Evolutionary conservation across 2,329 filamentous ascomycete genomes (phyloP), one percentile per base, ranked within the genome.

Genomic region (Leptographium galeiforme): DNA sequence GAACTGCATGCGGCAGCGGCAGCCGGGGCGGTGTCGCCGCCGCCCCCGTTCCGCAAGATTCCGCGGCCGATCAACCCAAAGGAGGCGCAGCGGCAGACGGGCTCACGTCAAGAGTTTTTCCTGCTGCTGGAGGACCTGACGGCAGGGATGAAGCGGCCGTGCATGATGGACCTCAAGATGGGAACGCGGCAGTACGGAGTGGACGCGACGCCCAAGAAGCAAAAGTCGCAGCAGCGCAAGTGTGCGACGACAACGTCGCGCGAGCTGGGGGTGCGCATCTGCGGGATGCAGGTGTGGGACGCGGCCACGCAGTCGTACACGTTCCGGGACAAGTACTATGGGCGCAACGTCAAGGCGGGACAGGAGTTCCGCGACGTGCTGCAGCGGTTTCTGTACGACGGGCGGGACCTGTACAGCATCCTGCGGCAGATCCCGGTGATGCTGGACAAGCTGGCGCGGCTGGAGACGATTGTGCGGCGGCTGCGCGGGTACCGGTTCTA

Each of bases 321-420:
- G n/a, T 98, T 97, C 64, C 87, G 95, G 65, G 93, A 98, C 76
- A 98, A 98, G 68, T 98, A 98, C 67, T 95, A 89, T 64, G 93
- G 93, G 2, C 85, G 93, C 52, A 82, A 88, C 60, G 73, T 98
- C 38, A 90, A 90, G 67, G 89, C 86, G 3, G 93, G 93, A 2
- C 75, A 78, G 4, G 88, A 97, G 64, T 97, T 98, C 62, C 87
- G 95, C 63, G 81, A 85, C 55, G 90, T 90, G 0, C 74, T 98
- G 6, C 91, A 84, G 51, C 82, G 87, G 33, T 98, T 97, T 65
- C 78, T 98, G 57, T 95, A 89, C 66, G 89, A 97, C 60, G 93
- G 91, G 0, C 77, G 88, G 25, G 88, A 90, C 58, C 79, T 88
- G 63, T 74, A 79, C 36, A 90, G 88, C 63, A 84, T 95, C 10